Conservation (phyloP, 2,329 filamentous ascomycete genomes). For the Fusarium sp. region DNA sequence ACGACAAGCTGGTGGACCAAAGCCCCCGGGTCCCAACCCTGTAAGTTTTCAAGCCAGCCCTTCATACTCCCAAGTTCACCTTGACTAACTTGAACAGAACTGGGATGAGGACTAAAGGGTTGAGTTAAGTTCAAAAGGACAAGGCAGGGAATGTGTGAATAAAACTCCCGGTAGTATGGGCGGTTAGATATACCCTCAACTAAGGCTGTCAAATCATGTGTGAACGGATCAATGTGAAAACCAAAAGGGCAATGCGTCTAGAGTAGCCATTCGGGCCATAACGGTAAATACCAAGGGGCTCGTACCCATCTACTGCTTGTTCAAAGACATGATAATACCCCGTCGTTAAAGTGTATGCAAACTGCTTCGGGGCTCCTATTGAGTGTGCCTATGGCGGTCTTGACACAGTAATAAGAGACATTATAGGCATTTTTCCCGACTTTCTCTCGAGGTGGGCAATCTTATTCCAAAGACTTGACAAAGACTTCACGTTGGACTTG, state of each 20-base stretch:
- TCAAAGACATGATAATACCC: background rate
- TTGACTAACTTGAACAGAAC: conserved; percentile 56
- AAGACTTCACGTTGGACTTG: background rate
- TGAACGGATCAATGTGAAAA: conserved; percentile 24
- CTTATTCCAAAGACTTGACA: background rate
- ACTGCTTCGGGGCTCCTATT: background rate
- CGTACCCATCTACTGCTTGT: background rate
- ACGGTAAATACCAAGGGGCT: conserved; percentile 5
- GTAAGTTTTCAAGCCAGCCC: conserved; percentile 49
- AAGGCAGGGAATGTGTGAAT: conserved; percentile 36
- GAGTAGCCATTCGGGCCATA: conserved; percentile 6
- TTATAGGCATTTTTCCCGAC: background rate
- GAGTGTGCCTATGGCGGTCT: background rate
- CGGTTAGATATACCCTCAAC: conserved; percentile 40
- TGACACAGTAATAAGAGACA: background rate
- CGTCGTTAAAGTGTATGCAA: too few species aligned
- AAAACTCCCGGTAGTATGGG: conserved; percentile 29
- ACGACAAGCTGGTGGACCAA: conserved; percentile 94
- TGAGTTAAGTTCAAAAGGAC: conserved; percentile 36
- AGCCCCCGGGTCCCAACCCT: conserved; percentile 93
- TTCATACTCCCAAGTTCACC: background rate
- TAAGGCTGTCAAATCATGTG: conserved; percentile 25
- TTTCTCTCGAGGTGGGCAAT: background rate
- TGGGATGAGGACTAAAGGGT: conserved; percentile 67
- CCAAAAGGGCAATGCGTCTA: conserved; percentile 12